Evolutionary conservation across 805 yeast genomes (phyloP).

Genomic region (Starmerella etchellsii): DNA sequence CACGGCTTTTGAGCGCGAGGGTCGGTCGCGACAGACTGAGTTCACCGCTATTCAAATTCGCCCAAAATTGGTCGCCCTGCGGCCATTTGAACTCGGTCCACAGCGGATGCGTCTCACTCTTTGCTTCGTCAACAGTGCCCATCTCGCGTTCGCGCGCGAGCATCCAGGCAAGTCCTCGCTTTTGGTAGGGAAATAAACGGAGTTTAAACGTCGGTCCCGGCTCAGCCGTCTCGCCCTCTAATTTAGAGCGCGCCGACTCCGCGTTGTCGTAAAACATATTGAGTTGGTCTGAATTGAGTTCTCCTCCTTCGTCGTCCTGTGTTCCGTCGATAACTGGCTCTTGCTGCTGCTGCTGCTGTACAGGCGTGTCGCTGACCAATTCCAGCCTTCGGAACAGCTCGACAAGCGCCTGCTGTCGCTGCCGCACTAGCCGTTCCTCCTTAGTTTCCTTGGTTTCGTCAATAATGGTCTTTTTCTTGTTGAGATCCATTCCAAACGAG

Average conservation of each 20-base stretch:
- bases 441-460: constrained; percentile 36
- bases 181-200: constrained; percentile 62
- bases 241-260: constrained; percentile 30
- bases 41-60: constrained; percentile 69
- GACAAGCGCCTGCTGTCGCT: constrained; percentile 43
- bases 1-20: constrained; percentile 46
- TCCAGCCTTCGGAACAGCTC: constrained; percentile 41
- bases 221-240: constrained; percentile 40
- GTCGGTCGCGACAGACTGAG: constrained; percentile 56
- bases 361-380: constrained; percentile 7
- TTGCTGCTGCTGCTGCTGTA: too few species aligned
- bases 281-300: constrained; percentile 56
- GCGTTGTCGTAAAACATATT: constrained; percentile 53
- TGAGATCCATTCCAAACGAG: constrained; percentile 10
- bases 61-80: constrained; percentile 41
- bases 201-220: constrained; percentile 45
- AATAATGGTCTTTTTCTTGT: constrained; percentile 15
- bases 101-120: constrained; percentile 51
- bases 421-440: constrained; percentile 39
- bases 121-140: constrained; percentile 32
- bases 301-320: constrained; percentile 29
- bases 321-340: not conserved
- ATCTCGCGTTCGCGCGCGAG: constrained; percentile 59
- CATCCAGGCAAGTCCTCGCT: constrained; percentile 83
- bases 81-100: constrained; percentile 82